Percentiles rank a stretch among this genome's conserved stretches.
phyloP scores from a whole-genome alignment of 2,329 filamentous ascomycete genomes.

The Sporothrix sp. region DNA sequence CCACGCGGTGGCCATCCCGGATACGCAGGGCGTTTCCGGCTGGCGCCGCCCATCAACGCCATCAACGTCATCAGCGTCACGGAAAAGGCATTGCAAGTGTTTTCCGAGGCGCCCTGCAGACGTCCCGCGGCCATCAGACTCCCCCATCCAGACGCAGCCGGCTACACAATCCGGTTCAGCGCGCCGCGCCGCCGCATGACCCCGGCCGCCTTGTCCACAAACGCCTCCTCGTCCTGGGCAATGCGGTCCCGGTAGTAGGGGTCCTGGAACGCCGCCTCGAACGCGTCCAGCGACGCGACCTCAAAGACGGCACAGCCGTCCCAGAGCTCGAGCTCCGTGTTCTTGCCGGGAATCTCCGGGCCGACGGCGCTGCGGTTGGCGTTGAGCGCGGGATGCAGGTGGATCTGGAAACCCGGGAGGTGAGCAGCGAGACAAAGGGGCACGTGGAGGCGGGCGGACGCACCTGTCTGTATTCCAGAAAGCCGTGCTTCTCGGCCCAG shows the following conservation, averaged over 20 bases:
- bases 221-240: constrained; percentile 23
- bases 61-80: background rate
- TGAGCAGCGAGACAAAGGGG: background rate
- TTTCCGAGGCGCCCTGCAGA: background rate
- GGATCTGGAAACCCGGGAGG: constrained; percentile 17
- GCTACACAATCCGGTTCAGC: constrained; percentile 17
- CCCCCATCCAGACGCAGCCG: too few species aligned
- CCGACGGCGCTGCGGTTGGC: constrained; percentile 10
- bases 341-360: constrained; percentile 6
- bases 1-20: constrained; percentile 44
- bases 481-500: constrained; percentile 27
- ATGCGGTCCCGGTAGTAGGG: constrained; percentile 25
- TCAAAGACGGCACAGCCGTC: constrained; percentile 26
- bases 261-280: constrained; percentile 23
- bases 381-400: constrained; percentile 21
- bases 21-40: constrained; percentile 49
- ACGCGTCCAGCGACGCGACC: constrained; percentile 21
- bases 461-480: constrained; percentile 26
- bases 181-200: constrained; percentile 19
- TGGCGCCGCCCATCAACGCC: constrained; percentile 34
- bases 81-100: background rate
- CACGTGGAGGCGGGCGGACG: background rate
- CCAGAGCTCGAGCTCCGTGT: constrained; percentile 19
- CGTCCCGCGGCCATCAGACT: too few species aligned
- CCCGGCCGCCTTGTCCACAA: constrained; percentile 24